Conservation (phyloP, 805 yeast species). For the Barnettozyma wickerhamii region DNA sequence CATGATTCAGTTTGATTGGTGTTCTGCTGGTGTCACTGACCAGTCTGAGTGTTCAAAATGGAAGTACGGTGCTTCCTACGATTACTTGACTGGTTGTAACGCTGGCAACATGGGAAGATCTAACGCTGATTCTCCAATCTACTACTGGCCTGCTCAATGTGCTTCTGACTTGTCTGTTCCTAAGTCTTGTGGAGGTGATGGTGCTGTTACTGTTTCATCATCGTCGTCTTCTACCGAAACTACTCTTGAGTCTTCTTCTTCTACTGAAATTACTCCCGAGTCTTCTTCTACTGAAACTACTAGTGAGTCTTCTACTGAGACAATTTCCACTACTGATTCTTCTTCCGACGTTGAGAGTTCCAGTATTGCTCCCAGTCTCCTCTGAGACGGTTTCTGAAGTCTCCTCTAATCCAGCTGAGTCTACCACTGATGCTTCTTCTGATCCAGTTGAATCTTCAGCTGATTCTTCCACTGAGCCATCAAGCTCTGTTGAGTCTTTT, state of each 20-base stretch:
- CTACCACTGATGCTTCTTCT: neutral
- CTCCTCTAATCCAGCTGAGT: neutral
- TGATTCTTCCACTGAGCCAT: neutral
- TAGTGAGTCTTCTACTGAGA: neutral
- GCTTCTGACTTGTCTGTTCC: neutral
- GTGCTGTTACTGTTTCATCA: neutral
- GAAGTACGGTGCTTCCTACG: slow-evolving; percentile 5
- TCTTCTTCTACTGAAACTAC: neutral
- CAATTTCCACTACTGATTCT: neutral
- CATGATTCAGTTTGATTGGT: slow-evolving; percentile 25
- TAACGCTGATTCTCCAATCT: slow-evolving; percentile 8
- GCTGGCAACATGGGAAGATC: slow-evolving; percentile 3
- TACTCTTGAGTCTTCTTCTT: neutral
- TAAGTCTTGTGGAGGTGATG: neutral
- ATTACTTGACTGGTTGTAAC: slow-evolving; percentile 10
- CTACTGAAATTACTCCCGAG: neutral
- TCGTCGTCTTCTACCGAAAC: neutral
- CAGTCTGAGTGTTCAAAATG: neutral
- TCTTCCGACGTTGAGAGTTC: neutral
- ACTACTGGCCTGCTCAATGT: slow-evolving; percentile 8
- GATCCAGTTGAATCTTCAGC: neutral
- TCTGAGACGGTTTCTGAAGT: too few species aligned
- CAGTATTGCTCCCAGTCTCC: too few species aligned
- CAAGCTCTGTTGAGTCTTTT: too few species aligned
- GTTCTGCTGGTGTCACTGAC: slow-evolving; percentile 17